These are phyloP conservation scores for Exserohilum turcica DNA, from an alignment of 2,329 filamentous ascomycete species.

Conservation along the genomic window DNA sequence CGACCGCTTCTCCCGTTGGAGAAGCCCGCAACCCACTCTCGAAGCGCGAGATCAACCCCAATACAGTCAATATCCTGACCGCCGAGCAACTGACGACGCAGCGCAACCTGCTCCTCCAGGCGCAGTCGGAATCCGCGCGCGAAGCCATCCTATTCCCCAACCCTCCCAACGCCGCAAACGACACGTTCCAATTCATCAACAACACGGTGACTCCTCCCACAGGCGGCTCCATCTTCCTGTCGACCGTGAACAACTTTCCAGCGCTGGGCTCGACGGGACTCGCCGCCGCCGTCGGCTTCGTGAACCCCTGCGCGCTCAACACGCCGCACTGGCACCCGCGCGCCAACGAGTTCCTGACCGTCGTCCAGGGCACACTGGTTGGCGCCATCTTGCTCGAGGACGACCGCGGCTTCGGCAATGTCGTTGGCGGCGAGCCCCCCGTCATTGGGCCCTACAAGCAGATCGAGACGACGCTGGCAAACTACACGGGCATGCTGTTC, in stretches of 20 bases:
- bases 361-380: slow-evolving; percentile 44
- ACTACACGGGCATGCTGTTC: slow-evolving; percentile 49
- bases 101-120: slow-evolving; percentile 23
- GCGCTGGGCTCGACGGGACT: slow-evolving; percentile 59
- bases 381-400: slow-evolving; percentile 49
- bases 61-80: slow-evolving; percentile 24
- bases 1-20: slow-evolving; percentile 16
- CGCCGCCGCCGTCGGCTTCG: slow-evolving; percentile 59
- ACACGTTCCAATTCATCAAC: slow-evolving; percentile 31
- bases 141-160: slow-evolving; percentile 26
- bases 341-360: slow-evolving; percentile 49
- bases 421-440: slow-evolving; percentile 25
- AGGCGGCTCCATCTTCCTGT: slow-evolving; percentile 58
- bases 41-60: slow-evolving; percentile 21
- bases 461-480: slow-evolving; percentile 41
- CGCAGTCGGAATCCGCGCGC: slow-evolving; percentile 20
- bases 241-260: slow-evolving; percentile 63
- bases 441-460: slow-evolving; percentile 28
- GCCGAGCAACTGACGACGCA: slow-evolving; percentile 19
- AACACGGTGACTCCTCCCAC: slow-evolving; percentile 43
- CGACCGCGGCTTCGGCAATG: slow-evolving; percentile 27
- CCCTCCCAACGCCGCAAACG: slow-evolving; percentile 23
- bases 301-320: slow-evolving; percentile 59
- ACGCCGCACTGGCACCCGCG: slow-evolving; percentile 50
- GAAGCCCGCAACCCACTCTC: slow-evolving; percentile 6